These are phyloP conservation scores for Cordyceps cicadae DNA, from an alignment of 2,329 filamentous ascomycete genomes.

Conservation along the genomic window DNA sequence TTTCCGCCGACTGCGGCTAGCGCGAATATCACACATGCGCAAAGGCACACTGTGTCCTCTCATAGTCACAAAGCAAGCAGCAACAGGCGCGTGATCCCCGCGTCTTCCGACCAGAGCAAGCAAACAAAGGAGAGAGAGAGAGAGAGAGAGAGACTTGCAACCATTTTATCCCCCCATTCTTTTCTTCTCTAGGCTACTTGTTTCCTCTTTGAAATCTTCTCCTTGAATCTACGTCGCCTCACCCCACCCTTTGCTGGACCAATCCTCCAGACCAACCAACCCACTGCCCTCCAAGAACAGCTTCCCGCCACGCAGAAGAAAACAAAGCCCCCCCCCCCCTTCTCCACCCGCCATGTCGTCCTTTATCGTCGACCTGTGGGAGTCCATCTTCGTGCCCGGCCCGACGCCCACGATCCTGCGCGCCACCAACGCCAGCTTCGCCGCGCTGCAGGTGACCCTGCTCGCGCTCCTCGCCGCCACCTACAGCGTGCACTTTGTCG, in stretches of 20 bases:
- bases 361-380: conserved; percentile 72
- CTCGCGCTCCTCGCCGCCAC: conserved; percentile 69
- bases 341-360: conserved; percentile 38
- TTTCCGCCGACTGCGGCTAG: background rate
- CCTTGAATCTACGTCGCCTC: background rate
- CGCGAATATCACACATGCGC: too few species aligned
- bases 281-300: too few species aligned
- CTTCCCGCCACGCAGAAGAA: too few species aligned
- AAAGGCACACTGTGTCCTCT: conserved; percentile 3
- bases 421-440: conserved; percentile 87
- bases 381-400: conserved; percentile 88
- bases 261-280: too few species aligned
- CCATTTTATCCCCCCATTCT: too few species aligned
- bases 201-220: background rate
- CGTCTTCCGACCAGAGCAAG: background rate
- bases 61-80: background rate
- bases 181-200: background rate
- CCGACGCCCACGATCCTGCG: conserved; percentile 79
- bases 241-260: background rate
- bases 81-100: background rate
- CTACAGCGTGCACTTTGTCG: conserved; percentile 78
- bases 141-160: background rate
- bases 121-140: background rate
- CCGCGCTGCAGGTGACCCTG: conserved; percentile 72
- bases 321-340: too few species aligned